Evolutionary conservation across 148 eudicot genomes (phyloP).

Genomic region (Rhododendron ovatum): DNA sequence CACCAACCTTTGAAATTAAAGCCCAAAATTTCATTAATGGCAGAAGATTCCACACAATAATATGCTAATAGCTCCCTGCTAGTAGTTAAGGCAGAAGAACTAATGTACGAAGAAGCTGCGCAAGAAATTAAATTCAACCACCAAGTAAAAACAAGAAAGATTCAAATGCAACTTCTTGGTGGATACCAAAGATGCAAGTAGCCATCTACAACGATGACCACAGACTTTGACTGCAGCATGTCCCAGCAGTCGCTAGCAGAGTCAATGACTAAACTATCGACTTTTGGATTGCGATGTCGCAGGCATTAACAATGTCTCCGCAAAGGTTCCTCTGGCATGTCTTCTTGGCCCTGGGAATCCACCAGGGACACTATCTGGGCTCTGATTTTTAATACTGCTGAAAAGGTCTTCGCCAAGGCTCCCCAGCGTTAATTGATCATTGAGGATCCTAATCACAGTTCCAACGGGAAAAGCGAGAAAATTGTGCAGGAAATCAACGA

Average conservation of each 20-base stretch:
- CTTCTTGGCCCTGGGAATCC: background rate
- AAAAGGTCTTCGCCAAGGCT: no score
- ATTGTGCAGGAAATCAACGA: no score
- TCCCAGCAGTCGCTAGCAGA: background rate
- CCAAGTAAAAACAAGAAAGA: background rate
- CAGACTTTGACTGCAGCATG: background rate
- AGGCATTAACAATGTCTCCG: background rate
- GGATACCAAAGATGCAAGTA: background rate
- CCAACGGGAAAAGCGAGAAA: no score
- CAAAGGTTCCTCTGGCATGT: background rate
- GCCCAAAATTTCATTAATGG: slow-evolving; percentile 1
- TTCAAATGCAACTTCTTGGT: background rate
- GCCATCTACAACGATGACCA: background rate
- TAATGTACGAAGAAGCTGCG: background rate
- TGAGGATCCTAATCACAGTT: no score
- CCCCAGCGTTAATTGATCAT: no score
- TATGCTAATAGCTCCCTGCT: background rate
- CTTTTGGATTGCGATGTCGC: background rate
- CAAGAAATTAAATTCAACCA: background rate
- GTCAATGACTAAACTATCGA: background rate
- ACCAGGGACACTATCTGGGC: no score
- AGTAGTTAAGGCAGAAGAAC: background rate
- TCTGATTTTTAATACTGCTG: no score
- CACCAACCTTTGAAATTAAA: slow-evolving; percentile 21
- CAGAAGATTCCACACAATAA: background rate